Base-by-base conservation (phyloP, 495 filamentous ascomycete species). In the Hypoxylon perforatum region DNA sequence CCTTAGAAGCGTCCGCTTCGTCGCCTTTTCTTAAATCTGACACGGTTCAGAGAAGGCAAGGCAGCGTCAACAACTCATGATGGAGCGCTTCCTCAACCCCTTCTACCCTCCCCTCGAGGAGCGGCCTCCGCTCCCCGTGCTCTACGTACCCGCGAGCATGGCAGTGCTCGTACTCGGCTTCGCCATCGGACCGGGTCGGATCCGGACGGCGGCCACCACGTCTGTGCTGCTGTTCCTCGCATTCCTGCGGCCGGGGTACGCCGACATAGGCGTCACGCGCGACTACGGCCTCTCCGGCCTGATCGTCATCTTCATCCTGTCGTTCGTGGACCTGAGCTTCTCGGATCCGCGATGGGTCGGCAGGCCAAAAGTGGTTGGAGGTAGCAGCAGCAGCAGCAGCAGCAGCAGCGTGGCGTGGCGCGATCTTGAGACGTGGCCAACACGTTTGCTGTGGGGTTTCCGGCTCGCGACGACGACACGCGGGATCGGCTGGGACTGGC, bases 401-500 rank as follows among this genome's bases (percentile, higher is more conserved):
- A 42, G 39, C 7, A 21, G 52, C 10, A 15, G 42, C 23, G 8
- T 44, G 7, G 61, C 52, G 22, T 21, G 19, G 22, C 19, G 46
- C 21, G 61, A 52, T n/a, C 36, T 33, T 19, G 56, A 58, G 36
- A 67, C 52, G 5, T 51, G 46, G 38, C 12, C 42, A 57, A 38
- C 48, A 44, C 71, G 51, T 35, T 33, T 71, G 10, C 51, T 25
- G 23, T 65, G 67, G 71, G 33, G 54, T 7, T 19, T 57, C n/a
- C 30, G 56, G n/a, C 25, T 71, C 18, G 47, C 50, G 18, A 41
- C 61, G 28, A 66, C 59, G 7, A 22, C 38, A 28, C 45, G 71
- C 23, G 71, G 71, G 5, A 61, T 73, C 8, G 67, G 71, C 1
- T 73, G 71, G 71, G 50, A 71, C 23, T 73, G 67, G 71, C 25